A percentile compares a stretch with the other conserved stretches of the same genome.
These are phyloP conservation scores for Aspergillus biplanus DNA, from an alignment of 495 filamentous ascomycete species.

Conservation along the genomic window DNA sequence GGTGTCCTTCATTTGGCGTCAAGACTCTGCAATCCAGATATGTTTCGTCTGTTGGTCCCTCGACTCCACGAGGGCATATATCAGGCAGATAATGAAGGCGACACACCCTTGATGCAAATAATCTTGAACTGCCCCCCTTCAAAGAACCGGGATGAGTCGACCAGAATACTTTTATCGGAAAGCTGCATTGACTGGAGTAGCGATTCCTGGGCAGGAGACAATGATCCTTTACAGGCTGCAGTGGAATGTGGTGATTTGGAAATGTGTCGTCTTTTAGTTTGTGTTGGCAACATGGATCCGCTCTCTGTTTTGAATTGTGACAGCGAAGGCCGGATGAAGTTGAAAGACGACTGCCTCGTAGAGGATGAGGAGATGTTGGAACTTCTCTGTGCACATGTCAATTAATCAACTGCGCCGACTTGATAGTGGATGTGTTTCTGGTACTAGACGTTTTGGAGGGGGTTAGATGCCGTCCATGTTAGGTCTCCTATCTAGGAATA, in stretches of 20 bases:
- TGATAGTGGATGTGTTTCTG: too few species aligned
- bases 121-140: constrained; percentile 19
- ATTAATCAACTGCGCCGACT: too few species aligned
- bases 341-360: constrained; percentile 17
- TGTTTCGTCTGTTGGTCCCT: constrained; percentile 28
- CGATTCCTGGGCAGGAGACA: constrained; percentile 14
- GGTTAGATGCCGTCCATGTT: too few species aligned
- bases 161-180: constrained; percentile 24
- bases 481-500: too few species aligned
- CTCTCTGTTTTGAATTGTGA: constrained; percentile 19
- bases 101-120: constrained; percentile 25
- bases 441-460: too few species aligned
- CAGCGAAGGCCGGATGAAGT: constrained; percentile 15
- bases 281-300: constrained; percentile 23
- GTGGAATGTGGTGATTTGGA: constrained; percentile 24
- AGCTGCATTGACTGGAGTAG: constrained; percentile 13
- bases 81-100: constrained; percentile 25
- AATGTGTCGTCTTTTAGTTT: constrained; percentile 25
- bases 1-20: constrained; percentile 34
- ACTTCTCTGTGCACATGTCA: not conserved
- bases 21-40: constrained; percentile 29
- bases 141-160: constrained; percentile 25
- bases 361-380: not conserved
- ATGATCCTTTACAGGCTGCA: constrained; percentile 21
- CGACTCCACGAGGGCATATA: constrained; percentile 25